These are phyloP conservation scores for Cephaloascus albidus DNA, from an alignment of 805 yeast species.

Conservation along the genomic window DNA sequence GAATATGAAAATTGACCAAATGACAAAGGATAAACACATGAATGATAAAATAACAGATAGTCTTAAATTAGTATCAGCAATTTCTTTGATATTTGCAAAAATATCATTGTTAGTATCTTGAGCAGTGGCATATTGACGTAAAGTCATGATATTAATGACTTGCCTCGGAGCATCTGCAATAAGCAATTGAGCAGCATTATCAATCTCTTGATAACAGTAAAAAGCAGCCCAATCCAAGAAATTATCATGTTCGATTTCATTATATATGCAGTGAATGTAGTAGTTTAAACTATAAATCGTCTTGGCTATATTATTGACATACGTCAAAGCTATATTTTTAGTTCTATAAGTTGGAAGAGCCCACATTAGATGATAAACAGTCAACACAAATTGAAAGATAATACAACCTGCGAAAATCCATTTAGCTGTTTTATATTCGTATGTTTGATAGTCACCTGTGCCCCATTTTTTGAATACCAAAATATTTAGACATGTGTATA, in stretches of 20 bases:
- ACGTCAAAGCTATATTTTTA: slow-evolving; percentile 58
- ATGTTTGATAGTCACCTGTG: slow-evolving; percentile 32
- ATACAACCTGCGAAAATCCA: slow-evolving; percentile 83
- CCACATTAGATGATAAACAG: slow-evolving; percentile 46
- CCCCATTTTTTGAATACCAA: slow-evolving; percentile 69
- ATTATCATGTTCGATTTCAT: slow-evolving; percentile 53
- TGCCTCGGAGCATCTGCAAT: slow-evolving; percentile 86
- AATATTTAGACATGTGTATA: slow-evolving; percentile 69
- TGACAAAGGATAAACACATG: slow-evolving; percentile 65
- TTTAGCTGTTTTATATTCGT: slow-evolving; percentile 40
- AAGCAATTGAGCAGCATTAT: slow-evolving; percentile 50
- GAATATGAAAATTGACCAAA: slow-evolving; percentile 64
- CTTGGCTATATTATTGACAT: slow-evolving; percentile 58
- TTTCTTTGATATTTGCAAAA: slow-evolving; percentile 35
- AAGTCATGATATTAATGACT: slow-evolving; percentile 69
- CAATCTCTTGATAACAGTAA: slow-evolving; percentile 53
- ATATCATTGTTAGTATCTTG: slow-evolving; percentile 34
- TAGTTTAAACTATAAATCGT: slow-evolving; percentile 49
- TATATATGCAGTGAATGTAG: slow-evolving; percentile 64
- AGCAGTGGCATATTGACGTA: slow-evolving; percentile 39
- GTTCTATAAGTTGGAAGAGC: slow-evolving; percentile 53
- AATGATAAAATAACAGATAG: slow-evolving; percentile 68
- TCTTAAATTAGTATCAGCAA: slow-evolving; percentile 51
- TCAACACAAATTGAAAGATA: slow-evolving; percentile 51
- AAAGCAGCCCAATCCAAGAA: slow-evolving; percentile 62